These are phyloP conservation scores for Dentipellis sp. DNA, from an alignment of 768 basidiomycete species.

Conservation along the genomic window DNA sequence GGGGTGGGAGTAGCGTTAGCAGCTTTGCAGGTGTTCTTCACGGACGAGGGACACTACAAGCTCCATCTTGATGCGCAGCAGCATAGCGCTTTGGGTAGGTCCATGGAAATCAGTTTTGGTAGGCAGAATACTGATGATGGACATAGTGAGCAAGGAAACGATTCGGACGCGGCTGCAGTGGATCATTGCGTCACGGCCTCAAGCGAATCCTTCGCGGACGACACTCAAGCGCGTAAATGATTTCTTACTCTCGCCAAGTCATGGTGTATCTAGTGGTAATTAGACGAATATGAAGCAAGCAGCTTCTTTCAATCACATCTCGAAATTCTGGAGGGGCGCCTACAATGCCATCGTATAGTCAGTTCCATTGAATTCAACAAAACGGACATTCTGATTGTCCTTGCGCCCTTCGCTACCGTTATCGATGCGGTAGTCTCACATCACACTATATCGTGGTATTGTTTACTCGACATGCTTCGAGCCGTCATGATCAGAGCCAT, in stretches of 20 bases:
- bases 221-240: constrained; percentile 77
- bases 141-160: constrained; percentile 39
- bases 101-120: not conserved
- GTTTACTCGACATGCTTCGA: too few relatives aligned
- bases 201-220: constrained; percentile 75
- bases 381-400: too few relatives aligned
- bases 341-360: too few relatives aligned
- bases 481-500: too few relatives aligned
- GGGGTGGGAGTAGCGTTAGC: constrained; percentile 57
- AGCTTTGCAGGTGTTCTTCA: constrained; percentile 50
- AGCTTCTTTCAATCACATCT: too few relatives aligned
- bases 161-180: constrained; percentile 76
- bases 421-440: too few relatives aligned
- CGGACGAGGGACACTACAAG: constrained; percentile 32
- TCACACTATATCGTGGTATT: too few relatives aligned
- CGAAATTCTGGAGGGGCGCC: too few relatives aligned
- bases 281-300: not conserved
- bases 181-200: constrained; percentile 69
- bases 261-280: too few relatives aligned
- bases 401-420: too few relatives aligned
- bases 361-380: too few relatives aligned
- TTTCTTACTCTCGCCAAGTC: constrained; percentile 42
- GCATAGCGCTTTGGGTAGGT: not conserved
- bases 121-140: not conserved
- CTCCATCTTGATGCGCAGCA: not conserved